Evolutionary conservation across 306 rosid genomes (phyloP), one percentile per base, ranked within the genome.

Genomic region (Inga oerstediana): DNA sequence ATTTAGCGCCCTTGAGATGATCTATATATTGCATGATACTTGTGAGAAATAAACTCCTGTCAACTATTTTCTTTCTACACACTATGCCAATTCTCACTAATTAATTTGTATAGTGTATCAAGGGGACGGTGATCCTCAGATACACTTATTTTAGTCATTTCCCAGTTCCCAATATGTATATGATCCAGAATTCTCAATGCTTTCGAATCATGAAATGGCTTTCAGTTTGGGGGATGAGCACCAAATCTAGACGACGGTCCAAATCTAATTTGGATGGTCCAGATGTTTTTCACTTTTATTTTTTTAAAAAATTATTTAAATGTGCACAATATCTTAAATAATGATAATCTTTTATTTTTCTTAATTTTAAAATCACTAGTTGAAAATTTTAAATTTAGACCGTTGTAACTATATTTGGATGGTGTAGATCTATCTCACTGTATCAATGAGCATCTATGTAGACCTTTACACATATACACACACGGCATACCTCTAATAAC

Each of bases 401-500:
- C 1, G 16, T 49, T 49, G 54, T 2, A 49, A 13, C 54, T 12
- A 49, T 49, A 49, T 11, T 12, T 49, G 16, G 17, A 49, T 49
- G 54, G 15, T 45, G 12, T 45, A 10, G 19, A 49, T 49, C 19
- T 39, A 39, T 39, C 43, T 6, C 43, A 39, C 43, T 39, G 8
- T 39, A 39, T 39, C 43, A 39, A 39, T 39, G 43, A 39, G 43
- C 43, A 39, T 39, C 43, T 39, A 22, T 59, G 10, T 22, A 52
- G 3, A 52, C 59, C 4, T 16, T 52, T 61, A 3, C 34, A 24
- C 8, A 35, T 2, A 7, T 0, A 7, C 17, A 48, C 10, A 32
- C 43, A 3, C 4, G 9, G 17, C n/a, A 8, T 77, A 91, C 92
- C 92, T 84, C 61, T 70, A 27, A 91, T 88, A 46, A 91, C 91